Base-by-base conservation (phyloP, 176 grass and related monocot species). In the Bolboschoenus planiculmis region DNA sequence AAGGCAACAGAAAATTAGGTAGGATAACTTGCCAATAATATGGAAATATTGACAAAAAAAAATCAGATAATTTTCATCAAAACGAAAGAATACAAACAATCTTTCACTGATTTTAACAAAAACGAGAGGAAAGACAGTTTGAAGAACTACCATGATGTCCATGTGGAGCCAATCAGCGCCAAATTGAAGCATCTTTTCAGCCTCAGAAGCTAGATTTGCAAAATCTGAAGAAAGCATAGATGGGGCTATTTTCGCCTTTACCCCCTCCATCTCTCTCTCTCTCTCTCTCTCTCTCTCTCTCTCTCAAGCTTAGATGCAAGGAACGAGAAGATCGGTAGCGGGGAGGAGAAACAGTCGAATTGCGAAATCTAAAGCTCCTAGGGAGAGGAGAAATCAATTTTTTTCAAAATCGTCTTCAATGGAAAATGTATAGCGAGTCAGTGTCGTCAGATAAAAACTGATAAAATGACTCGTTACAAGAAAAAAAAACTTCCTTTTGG, bases 131-230 rank as follows among this genome's bases (percentile, higher is more conserved):
- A 6, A 36, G 23, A 18, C 8, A 35, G 18, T 79, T 33, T 4
- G n/a, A 47, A 14, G 23, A 39, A 72, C 31, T 88, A 97, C 96
- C 96, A 99, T 99, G 88, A 95, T 95, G 84, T 99, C 96, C 96
- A 99, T 99, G 91, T 95, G 96, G 70, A 99, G 91, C 96, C 96
- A 99, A 70, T 99, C 96, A 54, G 96, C 96, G n/a, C 96, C 92
- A 66, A 93, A 92, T 85, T 81, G 75, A 61, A 95, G 18, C 92
- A 99, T 99, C 50, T 87, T 87, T 71, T 92, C 90, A 48, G 90
- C 90, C 88, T 95, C 90, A 6, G 86, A 39, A 10, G 93, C 90
- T 27, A 95, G 73, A 47, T 95, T 95, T 34, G 93, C 86, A 62
- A 97, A 97, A 85, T 93, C 91, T 46, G 96, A 98, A 14, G 92